Percentiles rank a stretch among this genome's conserved stretches.
Evolutionary conservation across 805 yeast genomes (phyloP).

Genomic region (Wickerhamomyces chaumierensis): DNA sequence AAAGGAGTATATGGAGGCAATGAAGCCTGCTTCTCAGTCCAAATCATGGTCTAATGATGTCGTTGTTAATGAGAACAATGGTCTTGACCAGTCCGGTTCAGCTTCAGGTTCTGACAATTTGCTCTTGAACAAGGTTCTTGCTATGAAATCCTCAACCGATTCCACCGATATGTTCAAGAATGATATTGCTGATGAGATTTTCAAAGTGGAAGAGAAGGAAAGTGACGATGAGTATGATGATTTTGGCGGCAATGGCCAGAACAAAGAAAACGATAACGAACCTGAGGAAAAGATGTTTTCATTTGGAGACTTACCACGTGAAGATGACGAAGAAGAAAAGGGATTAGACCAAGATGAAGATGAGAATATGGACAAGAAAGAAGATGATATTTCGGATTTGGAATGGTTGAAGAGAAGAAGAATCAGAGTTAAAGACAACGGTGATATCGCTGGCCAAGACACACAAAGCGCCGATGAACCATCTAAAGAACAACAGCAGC

Average conservation of each 20-base stretch:
- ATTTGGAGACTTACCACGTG: slow-evolving; percentile 20
- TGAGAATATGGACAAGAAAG: slow-evolving; percentile 25
- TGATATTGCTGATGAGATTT: slow-evolving; percentile 16
- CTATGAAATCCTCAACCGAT: slow-evolving; percentile 19
- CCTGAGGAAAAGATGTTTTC: slow-evolving; percentile 30
- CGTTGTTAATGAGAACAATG: slow-evolving; percentile 23
- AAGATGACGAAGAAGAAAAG: slow-evolving; percentile 6
- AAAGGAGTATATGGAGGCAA: slow-evolving; percentile 71
- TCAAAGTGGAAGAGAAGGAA: slow-evolving; percentile 22
- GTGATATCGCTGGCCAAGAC: slow-evolving; percentile 11
- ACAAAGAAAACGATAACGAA: slow-evolving; percentile 29
- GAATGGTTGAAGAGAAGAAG: slow-evolving; percentile 82
- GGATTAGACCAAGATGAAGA: slow-evolving; percentile 17
- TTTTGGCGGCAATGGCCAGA: slow-evolving; percentile 15
- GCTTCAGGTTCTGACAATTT: slow-evolving; percentile 8
- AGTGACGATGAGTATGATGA: slow-evolving; percentile 35
- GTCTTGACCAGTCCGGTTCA: slow-evolving; percentile 21
- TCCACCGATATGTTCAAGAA: slow-evolving; percentile 11
- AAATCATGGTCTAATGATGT: slow-evolving; percentile 61
- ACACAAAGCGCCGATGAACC: not conserved
- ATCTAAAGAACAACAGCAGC: slow-evolving; percentile 1
- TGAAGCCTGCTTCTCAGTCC: slow-evolving; percentile 62
- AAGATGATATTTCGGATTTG: slow-evolving; percentile 54
- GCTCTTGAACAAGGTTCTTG: slow-evolving; percentile 28
- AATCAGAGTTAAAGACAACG: slow-evolving; percentile 51